Base-by-base conservation (phyloP, 2,329 filamentous ascomycete species). In the Talaromyces sp. region DNA sequence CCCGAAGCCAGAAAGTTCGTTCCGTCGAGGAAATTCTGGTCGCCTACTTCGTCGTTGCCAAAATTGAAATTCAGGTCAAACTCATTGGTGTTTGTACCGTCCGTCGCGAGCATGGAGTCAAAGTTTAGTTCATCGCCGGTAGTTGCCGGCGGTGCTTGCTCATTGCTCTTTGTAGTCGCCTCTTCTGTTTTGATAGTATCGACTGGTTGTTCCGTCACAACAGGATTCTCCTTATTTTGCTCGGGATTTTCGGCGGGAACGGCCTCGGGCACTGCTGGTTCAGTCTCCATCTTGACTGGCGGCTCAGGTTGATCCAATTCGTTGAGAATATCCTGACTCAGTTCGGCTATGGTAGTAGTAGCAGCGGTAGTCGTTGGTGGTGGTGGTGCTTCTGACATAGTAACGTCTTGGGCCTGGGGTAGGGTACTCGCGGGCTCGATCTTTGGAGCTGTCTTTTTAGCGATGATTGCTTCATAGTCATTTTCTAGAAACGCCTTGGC, bases 401-500 rank as follows among this genome's bases (percentile, higher is more conserved):
- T 62, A 56, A 70, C 66, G 63, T 76, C 73, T 60, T 73, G 64
- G 3, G 64, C 58, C 33, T 65, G 64, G 36, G 66, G 53, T 9
- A 30, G 28, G 15, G 30, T 65, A n/a, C 68, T 47, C 28, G 53
- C 57, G 30, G n/a, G n/a, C 33, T 49, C 30, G 33, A 44, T 44
- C 42, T 59, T 55, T n/a, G 54, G 54, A n/a, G 67, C 67, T 25
- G 67, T 63, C 55, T 72, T 75, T 28, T 66, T 70, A 5, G 72
- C 72, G 61, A 69, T 69, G 47, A 76, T 65, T 19, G 68, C 70
- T 52, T 77, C 72, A 57, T 78, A 78, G 58, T 78, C 76, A 61
- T 68, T 72, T 67, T 78, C 76, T 17, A 78, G 64, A 56, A 77
- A 75, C 1, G 76, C 72, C 64, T 78, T 78, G 33, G 76, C 76